phyloP scores from a whole-genome alignment of 192 early-diverging fungal genomes.

The Spinellus fusiger region DNA sequence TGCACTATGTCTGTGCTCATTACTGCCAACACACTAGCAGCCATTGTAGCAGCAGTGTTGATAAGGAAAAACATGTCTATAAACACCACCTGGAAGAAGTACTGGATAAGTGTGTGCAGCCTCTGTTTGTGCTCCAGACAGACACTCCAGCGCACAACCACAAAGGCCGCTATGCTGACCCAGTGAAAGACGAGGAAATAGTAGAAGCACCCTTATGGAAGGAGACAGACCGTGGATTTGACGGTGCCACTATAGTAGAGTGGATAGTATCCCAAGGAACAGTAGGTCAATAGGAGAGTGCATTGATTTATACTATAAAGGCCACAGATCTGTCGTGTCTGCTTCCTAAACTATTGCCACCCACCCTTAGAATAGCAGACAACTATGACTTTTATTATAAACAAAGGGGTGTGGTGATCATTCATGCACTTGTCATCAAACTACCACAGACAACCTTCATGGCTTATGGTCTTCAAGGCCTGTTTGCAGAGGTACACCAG shows the following conservation, averaged over 20 bases:
- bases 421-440: conserved; percentile 16
- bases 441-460: background rate
- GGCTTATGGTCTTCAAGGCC: conserved; percentile 9
- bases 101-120: conserved; percentile 3
- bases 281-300: background rate
- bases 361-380: conserved; percentile 15
- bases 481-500: conserved; percentile 18
- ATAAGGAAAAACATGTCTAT: conserved; percentile 1
- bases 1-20: background rate
- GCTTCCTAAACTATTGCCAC: conserved; percentile 5
- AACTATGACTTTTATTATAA: conserved; percentile 23
- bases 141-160: background rate
- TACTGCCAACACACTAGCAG: conserved; percentile 3
- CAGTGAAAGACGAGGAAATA: background rate
- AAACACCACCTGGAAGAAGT: conserved; percentile 9
- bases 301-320: background rate
- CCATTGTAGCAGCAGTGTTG: background rate
- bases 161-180: background rate
- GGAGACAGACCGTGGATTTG: background rate
- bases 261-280: conserved; percentile 6
- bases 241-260: conserved; percentile 5
- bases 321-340: background rate
- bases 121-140: conserved; percentile 7
- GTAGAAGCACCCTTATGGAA: conserved; percentile 9
- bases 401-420: background rate